phyloP scores from a whole-genome alignment of 2,329 filamentous ascomycete genomes.

The Amphichorda felina region DNA sequence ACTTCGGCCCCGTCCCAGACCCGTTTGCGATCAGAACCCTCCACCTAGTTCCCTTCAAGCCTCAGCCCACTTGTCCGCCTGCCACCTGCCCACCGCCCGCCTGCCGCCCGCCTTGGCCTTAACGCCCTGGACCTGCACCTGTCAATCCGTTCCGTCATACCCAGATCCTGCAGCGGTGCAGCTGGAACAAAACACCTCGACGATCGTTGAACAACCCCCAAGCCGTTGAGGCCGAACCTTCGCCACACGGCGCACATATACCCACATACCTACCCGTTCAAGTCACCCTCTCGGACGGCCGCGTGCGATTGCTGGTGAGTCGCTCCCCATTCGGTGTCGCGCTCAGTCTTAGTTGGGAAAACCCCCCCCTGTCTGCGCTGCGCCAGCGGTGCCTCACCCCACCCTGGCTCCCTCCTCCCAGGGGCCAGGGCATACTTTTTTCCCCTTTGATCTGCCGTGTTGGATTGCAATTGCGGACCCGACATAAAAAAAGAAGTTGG shows the following conservation, averaged over 20 bases:
- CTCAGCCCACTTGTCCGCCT: not conserved
- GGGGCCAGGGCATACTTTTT: conserved; percentile 1
- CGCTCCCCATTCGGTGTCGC: not conserved
- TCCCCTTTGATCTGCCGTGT: conserved; percentile 1
- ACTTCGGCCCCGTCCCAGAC: conserved; percentile 2
- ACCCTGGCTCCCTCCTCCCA: not conserved
- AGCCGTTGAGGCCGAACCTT: too few species aligned
- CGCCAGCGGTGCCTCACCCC: not conserved
- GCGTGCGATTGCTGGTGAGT: too few species aligned
- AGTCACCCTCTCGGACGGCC: too few species aligned
- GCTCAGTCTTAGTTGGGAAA: not conserved
- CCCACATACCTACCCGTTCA: too few species aligned
- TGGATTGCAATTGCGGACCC: not conserved
- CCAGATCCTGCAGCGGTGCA: too few species aligned
- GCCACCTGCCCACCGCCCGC: not conserved
- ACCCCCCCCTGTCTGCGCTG: conserved; percentile 1
- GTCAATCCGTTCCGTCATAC: too few species aligned
- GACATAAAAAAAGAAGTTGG: conserved; percentile 1
- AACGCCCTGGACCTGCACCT: too few species aligned
- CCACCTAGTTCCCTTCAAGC: not conserved
- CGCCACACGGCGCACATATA: too few species aligned
- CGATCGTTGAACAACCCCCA: too few species aligned
- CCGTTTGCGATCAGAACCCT: conserved; percentile 4
- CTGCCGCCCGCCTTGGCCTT: not conserved
- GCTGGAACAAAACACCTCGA: too few species aligned